Percentiles rank a stretch among this genome's conserved stretches.
Conservation (phyloP, 2,329 filamentous ascomycete genomes). For the Albifimbria verrucaria region DNA sequence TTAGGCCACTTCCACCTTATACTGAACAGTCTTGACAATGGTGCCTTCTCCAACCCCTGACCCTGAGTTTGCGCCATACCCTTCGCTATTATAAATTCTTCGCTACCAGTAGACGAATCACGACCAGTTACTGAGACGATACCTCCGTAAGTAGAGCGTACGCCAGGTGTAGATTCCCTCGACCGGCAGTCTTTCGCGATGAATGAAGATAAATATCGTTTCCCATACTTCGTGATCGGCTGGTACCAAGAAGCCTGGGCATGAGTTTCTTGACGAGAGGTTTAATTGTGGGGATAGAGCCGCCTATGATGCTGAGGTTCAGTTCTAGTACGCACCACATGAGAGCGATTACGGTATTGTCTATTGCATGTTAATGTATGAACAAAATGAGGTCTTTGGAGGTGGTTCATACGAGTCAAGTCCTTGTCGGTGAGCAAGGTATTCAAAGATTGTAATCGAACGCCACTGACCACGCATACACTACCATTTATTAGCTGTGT, state of each 20-base stretch:
- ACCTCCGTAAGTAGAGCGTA: background rate
- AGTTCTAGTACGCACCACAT: conserved; percentile 12
- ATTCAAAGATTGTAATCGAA: conserved; percentile 7
- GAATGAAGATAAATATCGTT: conserved; percentile 6
- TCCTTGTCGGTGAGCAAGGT: conserved; percentile 7
- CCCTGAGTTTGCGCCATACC: background rate
- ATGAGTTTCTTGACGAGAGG: conserved; percentile 7
- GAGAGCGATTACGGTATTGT: conserved; percentile 9
- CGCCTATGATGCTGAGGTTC: conserved; percentile 11
- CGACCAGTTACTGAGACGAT: background rate
- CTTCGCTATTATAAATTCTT: conserved; percentile 7
- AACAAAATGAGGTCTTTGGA: background rate
- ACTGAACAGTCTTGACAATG: background rate
- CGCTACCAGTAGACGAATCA: conserved; percentile 5
- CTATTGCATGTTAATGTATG: conserved; percentile 5
- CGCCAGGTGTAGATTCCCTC: background rate
- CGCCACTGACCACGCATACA: conserved; percentile 8
- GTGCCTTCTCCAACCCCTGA: background rate
- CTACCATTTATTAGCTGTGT: background rate
- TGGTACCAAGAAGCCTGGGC: conserved; percentile 7
- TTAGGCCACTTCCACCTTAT: background rate
- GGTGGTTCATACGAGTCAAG: conserved; percentile 4
- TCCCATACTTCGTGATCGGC: background rate
- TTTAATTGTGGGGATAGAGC: conserved; percentile 9
- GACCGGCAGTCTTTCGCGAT: background rate